Conservation (phyloP, 352 stramenopile genomes). For the Plasmopara halstedii region DNA sequence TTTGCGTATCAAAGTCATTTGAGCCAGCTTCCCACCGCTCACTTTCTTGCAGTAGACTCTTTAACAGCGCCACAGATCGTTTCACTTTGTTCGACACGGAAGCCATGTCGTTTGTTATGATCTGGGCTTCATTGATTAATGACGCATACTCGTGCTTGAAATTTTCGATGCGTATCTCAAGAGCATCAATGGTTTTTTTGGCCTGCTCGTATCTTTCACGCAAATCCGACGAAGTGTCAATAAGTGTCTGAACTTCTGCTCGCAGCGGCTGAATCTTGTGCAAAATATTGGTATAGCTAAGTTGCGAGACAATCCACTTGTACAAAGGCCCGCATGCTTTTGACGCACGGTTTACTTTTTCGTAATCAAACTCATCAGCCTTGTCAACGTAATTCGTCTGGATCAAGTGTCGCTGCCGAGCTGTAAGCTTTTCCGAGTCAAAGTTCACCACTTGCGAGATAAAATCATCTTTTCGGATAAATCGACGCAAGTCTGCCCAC, state of each 20-base stretch:
- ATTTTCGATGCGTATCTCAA: constrained; percentile 95
- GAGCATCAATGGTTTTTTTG: constrained; percentile 88
- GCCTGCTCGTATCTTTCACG: constrained; percentile 89
- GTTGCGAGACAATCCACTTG: constrained; percentile 97
- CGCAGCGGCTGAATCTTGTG: constrained; percentile 98
- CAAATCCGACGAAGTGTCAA: constrained; percentile 90
- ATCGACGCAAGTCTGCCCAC: constrained; percentile 97
- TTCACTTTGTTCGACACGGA: constrained; percentile 96
- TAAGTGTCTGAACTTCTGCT: constrained; percentile 96
- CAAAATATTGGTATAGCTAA: constrained; percentile 98
- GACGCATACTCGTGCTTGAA: constrained; percentile 99
- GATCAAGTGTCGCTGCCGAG: constrained; percentile 92
- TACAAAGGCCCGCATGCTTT: constrained; percentile 98
- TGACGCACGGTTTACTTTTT: constrained; percentile 90
- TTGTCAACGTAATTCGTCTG: constrained; percentile 94
- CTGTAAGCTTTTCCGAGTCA: constrained; percentile 94
- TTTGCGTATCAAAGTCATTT: constrained; percentile 95
- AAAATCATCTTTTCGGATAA: constrained; percentile 97
- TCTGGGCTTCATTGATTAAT: constrained; percentile 96
- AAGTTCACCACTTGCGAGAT: constrained; percentile 99
- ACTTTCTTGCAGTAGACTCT: constrained; percentile 96
- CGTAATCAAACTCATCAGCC: constrained; percentile 84
- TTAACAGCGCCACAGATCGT: constrained; percentile 95
- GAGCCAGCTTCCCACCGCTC: constrained; percentile 96
- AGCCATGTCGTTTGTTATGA: constrained; percentile 98